These are phyloP conservation scores for Phaffia tasmanica DNA, from an alignment of 768 basidiomycete genomes.

Conservation along the genomic window DNA sequence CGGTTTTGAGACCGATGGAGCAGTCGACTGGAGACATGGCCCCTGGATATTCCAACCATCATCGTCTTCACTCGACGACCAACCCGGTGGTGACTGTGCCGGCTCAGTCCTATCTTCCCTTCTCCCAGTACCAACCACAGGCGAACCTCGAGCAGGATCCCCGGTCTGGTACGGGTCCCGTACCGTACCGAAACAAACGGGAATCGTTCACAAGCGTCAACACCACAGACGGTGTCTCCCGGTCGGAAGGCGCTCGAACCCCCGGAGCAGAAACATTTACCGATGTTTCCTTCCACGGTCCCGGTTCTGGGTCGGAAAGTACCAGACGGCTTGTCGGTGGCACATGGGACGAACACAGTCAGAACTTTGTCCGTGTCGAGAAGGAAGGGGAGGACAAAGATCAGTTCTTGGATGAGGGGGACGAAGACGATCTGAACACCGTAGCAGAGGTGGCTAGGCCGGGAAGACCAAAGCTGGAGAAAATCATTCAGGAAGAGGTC, in stretches of 20 bases:
- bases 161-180: not conserved
- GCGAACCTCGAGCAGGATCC: not conserved
- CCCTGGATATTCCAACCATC: not conserved
- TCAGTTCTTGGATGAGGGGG: constrained; percentile 47
- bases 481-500: constrained; percentile 57
- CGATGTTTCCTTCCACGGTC: constrained; percentile 6
- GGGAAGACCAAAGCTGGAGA: constrained; percentile 56
- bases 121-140: no score
- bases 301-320: constrained; percentile 4
- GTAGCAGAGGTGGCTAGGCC: constrained; percentile 55
- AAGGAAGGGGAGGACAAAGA: constrained; percentile 32
- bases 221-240: constrained; percentile 4
- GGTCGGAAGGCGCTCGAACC: not conserved
- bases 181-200: not conserved
- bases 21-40: not conserved
- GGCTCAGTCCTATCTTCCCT: not conserved
- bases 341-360: constrained; percentile 21
- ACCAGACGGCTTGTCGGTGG: constrained; percentile 22
- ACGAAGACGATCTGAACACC: constrained; percentile 50
- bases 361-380: constrained; percentile 18
- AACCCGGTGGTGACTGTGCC: not conserved
- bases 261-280: not conserved
- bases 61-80: not conserved
- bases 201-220: constrained; percentile 6
- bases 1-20: constrained; percentile 1